Evolutionary conservation across 2,329 filamentous ascomycete genomes (phyloP).

Genomic region (Alternaria longipes): DNA sequence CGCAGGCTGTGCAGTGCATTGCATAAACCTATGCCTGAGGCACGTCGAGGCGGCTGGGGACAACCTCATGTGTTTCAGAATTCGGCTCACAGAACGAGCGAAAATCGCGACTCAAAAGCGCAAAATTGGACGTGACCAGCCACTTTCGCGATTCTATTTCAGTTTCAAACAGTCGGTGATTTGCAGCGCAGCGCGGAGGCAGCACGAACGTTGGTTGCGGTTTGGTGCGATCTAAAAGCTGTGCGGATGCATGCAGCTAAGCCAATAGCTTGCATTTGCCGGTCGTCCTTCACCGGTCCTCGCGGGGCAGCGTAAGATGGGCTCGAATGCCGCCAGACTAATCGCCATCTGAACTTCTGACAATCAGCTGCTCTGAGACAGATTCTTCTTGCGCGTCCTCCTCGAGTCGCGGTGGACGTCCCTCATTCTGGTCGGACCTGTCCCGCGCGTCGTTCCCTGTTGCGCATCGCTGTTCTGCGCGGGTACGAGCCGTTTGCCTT

Average conservation of each 20-base stretch:
- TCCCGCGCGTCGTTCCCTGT: conserved; percentile 32
- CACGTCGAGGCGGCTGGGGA: conserved; percentile 21
- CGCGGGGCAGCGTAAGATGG: conserved; percentile 46
- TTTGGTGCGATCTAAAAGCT: conserved; percentile 44
- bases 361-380: conserved; percentile 40
- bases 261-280: conserved; percentile 44
- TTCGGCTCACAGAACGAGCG: not conserved
- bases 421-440: conserved; percentile 34
- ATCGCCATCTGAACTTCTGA: conserved; percentile 35
- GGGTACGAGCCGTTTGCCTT: conserved; percentile 31
- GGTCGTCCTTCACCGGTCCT: conserved; percentile 47
- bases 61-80: conserved; percentile 7
- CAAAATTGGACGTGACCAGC: conserved; percentile 14
- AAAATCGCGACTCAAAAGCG: conserved; percentile 4
- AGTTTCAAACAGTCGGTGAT: conserved; percentile 31
- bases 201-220: conserved; percentile 33
- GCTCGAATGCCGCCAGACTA: conserved; percentile 33
- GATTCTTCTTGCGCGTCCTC: conserved; percentile 42
- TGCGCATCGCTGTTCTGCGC: conserved; percentile 29
- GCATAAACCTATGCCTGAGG: conserved; percentile 36
- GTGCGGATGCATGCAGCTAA: conserved; percentile 44
- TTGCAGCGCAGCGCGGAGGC: conserved; percentile 23
- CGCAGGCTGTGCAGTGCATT: conserved; percentile 48
- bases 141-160: conserved; percentile 18
- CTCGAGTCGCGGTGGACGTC: conserved; percentile 41